Conservation (phyloP, 2,329 filamentous ascomycete genomes). For the Aureobasidium namibiae region DNA sequence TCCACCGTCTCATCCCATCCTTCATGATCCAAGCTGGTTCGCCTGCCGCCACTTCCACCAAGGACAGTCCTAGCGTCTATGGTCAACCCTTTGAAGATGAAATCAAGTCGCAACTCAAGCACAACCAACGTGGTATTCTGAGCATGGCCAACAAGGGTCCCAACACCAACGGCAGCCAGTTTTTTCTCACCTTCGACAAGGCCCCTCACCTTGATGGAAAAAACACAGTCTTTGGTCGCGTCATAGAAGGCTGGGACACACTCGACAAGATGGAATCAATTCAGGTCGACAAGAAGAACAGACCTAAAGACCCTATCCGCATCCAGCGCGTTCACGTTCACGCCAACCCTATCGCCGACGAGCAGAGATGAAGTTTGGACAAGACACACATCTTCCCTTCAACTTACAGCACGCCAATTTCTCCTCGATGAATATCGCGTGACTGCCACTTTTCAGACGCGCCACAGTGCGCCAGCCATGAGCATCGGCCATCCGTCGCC, state of each 20-base stretch:
- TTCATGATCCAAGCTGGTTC: constrained; percentile 77
- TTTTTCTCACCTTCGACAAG: constrained; percentile 71
- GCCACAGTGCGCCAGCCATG: not conserved
- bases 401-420: not conserved
- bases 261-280: constrained; percentile 63
- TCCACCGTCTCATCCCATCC: constrained; percentile 70
- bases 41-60: constrained; percentile 33
- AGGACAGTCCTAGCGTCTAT: constrained; percentile 58
- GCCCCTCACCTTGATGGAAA: constrained; percentile 74
- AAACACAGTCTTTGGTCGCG: constrained; percentile 75
- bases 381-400: not conserved
- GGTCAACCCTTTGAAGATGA: constrained; percentile 66
- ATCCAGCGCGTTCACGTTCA: constrained; percentile 68
- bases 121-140: constrained; percentile 43
- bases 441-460: not conserved
- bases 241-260: constrained; percentile 52
- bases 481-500: not conserved
- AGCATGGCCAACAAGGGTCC: constrained; percentile 95
- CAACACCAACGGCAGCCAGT: constrained; percentile 87
- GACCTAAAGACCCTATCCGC: constrained; percentile 57
- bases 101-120: constrained; percentile 55
- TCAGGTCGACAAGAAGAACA: constrained; percentile 68
- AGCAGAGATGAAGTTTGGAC: constrained; percentile 20
- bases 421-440: not conserved
- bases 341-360: constrained; percentile 64